phyloP scores from a whole-genome alignment of 495 filamentous ascomycete genomes.

The Niebla homalea region DNA sequence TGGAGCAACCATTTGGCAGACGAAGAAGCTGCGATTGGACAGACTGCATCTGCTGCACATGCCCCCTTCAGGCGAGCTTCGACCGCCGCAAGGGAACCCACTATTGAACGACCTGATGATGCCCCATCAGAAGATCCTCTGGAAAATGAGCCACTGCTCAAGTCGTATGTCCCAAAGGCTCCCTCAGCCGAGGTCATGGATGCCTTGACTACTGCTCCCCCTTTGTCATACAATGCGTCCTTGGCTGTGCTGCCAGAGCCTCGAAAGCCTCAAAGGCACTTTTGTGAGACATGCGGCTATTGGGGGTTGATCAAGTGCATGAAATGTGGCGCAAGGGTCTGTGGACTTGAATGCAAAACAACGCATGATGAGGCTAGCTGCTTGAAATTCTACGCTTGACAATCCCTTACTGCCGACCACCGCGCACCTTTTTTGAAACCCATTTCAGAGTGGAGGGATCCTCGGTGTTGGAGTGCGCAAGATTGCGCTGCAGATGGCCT shows the following conservation, averaged over 20 bases:
- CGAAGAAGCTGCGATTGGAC: conserved; percentile 58
- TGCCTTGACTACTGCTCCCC: conserved; percentile 52
- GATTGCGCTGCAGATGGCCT: too few relatives aligned
- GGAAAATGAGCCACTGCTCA: conserved; percentile 51
- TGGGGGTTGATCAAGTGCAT: conserved; percentile 80
- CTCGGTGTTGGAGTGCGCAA: too few relatives aligned
- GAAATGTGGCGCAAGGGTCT: conserved; percentile 69
- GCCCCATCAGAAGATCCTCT: background rate
- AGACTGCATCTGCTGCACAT: conserved; percentile 6
- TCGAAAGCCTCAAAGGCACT: conserved; percentile 47
- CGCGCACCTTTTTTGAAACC: too few relatives aligned
- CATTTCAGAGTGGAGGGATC: too few relatives aligned
- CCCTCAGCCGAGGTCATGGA: conserved; percentile 58
- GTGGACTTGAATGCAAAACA: conserved; percentile 69
- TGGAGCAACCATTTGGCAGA: conserved; percentile 86
- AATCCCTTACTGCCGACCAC: too few relatives aligned
- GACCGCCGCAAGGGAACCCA: conserved; percentile 1
- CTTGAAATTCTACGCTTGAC: conserved; percentile 18
- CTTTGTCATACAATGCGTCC: conserved; percentile 68
- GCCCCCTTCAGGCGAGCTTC: conserved; percentile 1
- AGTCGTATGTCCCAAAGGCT: conserved; percentile 45
- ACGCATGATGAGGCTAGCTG: conserved; percentile 72
- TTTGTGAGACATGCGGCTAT: conserved; percentile 86
- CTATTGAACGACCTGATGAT: background rate
- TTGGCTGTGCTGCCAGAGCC: conserved; percentile 42